phyloP scores from a whole-genome alignment of 2,329 filamentous ascomycete species.

The Coniella vitis region DNA sequence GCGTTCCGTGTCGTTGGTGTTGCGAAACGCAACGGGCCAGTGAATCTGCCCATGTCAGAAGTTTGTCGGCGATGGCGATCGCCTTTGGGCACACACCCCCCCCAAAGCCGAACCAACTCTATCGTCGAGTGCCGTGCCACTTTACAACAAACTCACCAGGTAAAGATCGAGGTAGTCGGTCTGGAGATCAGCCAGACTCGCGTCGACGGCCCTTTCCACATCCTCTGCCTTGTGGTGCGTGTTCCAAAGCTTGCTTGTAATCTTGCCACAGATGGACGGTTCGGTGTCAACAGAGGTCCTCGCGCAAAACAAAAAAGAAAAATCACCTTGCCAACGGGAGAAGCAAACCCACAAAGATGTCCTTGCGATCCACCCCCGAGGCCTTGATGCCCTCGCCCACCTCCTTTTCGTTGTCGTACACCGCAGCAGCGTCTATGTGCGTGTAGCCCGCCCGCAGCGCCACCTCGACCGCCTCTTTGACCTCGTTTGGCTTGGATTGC shows the following conservation, averaged over 20 bases:
- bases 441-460: slow-evolving; percentile 30
- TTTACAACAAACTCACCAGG: slow-evolving; percentile 32
- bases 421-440: slow-evolving; percentile 34
- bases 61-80: no score
- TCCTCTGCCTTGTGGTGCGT: slow-evolving; percentile 36
- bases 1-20: slow-evolving; percentile 31
- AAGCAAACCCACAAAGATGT: slow-evolving; percentile 23
- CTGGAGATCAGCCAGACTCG: slow-evolving; percentile 34
- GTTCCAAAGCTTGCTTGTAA: slow-evolving; percentile 52
- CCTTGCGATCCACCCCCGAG: slow-evolving; percentile 24
- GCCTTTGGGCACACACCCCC: no score
- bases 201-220: slow-evolving; percentile 34
- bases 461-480: slow-evolving; percentile 35
- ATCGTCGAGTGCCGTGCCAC: no score
- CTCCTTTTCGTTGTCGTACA: slow-evolving; percentile 29
- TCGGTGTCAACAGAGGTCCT: not conserved
- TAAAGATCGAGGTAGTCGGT: slow-evolving; percentile 39
- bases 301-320: not conserved
- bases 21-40: slow-evolving; percentile 36
- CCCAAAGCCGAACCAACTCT: no score
- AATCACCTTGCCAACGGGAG: no score
- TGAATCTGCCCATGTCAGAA: no score
- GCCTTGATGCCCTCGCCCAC: slow-evolving; percentile 29
- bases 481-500: slow-evolving; percentile 46
- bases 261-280: no score